Evolutionary conservation across 1,284 basidiomycete genomes (phyloP).

Genomic region (Violaceomyces palustris): DNA sequence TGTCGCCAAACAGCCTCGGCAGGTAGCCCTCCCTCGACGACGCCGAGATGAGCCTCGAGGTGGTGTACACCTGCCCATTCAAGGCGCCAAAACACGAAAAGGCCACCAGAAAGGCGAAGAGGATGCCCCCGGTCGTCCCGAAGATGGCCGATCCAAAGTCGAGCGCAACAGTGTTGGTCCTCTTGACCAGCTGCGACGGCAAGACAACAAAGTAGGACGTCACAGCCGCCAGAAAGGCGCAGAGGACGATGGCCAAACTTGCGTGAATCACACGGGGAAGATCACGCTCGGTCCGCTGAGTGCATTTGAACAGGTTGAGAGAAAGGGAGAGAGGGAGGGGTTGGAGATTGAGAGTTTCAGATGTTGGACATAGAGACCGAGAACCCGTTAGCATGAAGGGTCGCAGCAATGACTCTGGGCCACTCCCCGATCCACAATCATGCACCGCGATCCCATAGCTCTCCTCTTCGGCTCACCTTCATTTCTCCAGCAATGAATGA

Average conservation of each 20-base stretch:
- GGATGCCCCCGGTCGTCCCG: constrained; percentile 74
- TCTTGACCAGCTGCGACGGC: constrained; percentile 62
- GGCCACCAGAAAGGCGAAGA: constrained; percentile 85
- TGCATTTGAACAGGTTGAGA: too few relatives aligned
- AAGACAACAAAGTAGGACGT: constrained; percentile 86
- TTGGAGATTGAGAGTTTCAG: too few relatives aligned
- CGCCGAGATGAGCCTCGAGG: constrained; percentile 74
- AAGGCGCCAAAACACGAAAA: constrained; percentile 65
- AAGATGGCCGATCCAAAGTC: constrained; percentile 86
- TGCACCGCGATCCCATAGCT: too few relatives aligned
- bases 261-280: constrained; percentile 82
- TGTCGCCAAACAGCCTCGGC: constrained; percentile 26
- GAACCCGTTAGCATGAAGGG: too few relatives aligned
- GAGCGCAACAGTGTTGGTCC: constrained; percentile 74
- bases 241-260: constrained; percentile 74
- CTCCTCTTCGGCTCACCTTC: constrained; percentile 54
- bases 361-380: too few relatives aligned
- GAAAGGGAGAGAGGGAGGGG: too few relatives aligned
- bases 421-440: too few relatives aligned
- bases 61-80: constrained; percentile 47
- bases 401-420: too few relatives aligned
- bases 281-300: constrained; percentile 74
- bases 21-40: constrained; percentile 84
- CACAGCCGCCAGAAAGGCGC: constrained; percentile 78
- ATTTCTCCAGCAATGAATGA: constrained; percentile 87